Evolutionary conservation across 1,284 basidiomycete species (phyloP), one percentile per base, ranked within the genome.

Genomic region (Trichosporon coremiiforme): DNA sequence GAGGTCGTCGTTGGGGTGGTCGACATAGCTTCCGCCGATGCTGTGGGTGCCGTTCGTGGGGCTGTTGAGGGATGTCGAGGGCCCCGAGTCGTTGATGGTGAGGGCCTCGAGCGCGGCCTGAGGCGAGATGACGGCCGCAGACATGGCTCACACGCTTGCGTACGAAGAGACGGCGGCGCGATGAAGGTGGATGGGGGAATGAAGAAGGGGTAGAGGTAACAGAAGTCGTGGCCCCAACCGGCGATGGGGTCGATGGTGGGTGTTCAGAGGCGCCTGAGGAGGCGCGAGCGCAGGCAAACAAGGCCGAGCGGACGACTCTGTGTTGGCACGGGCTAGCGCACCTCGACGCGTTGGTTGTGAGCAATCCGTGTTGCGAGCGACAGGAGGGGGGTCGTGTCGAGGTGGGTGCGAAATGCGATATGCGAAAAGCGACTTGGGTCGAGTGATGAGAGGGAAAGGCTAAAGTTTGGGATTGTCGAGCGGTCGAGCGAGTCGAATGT

Each of bases 41-140:
- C 57, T 62, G 31, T 62, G 57, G 17, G 57, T 62, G 29, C 57
- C 57, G 57, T 62, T 62, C 10, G 57, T 62, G 17, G 57, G 57
- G 29, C 57, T 62, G 57, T 62, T 62, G 15, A 62, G 57, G 3
- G 57, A 62, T 35, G 57, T 65, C 7, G 64, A 65, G 1, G 64
- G 64, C 15, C 64, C 36, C 13, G 64, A 29, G n/a, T 65, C 22
- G 68, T 41, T 57, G 17, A 33, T 50, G 35, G 68, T 68, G 33
- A 75, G 50, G 67, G 68, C 73, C 67, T 73, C 72, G 22, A 74
- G 67, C n/a, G 74, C 74, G 22, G 73, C 66, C 57, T 75, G 71
- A 35, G 74, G 73, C 41, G 74, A 72, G 41, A 74, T 72, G 29
- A 74, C 66, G 36, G 74, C 57, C 57, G 57, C 57, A 5, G 57